Base-by-base conservation (phyloP, 2,329 filamentous ascomycete species). In the Parastagonospora avenae region DNA sequence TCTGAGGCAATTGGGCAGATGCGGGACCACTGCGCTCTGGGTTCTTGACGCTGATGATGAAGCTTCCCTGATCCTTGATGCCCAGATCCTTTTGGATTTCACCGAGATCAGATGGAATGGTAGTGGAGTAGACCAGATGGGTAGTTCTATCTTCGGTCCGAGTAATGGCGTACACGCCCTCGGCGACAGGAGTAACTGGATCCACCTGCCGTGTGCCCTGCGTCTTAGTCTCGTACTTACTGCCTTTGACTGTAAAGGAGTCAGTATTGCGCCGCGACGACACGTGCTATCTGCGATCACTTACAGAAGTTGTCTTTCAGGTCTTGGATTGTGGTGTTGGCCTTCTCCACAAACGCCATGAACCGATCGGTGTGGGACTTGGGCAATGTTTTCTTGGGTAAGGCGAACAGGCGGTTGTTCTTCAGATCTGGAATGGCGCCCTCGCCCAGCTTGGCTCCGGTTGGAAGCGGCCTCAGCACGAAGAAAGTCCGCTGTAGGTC, bases 311-410 rank as follows among this genome's bases (percentile, higher is more conserved):
- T 82, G 4, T 89, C 85, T 64, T 87, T 88, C n/a, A 96, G 77
- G 6, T 88, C 81, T 24, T 85, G 78, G 63, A 92, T 85, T 0
- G 83, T 84, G 0, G 80, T 78, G 5, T 84, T 81, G 0, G 84
- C 78, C 72, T 92, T 92, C 68, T 95, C 90, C 1, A 96, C 89
- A 70, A 96, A 95, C 1, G 84, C 84, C 80, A 94, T 88, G 75
- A 91, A 92, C 9, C 85, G 79, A 60, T 95, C 90, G 9, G 76
- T 71, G 47, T 83, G 82, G 15, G 82, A 87, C 46, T 82, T 82
- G 0, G 92, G 92, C 8, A 94, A 83, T 2, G 85, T 83, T 72
- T 96, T 96, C 76, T 96, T 96, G 0, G 92, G 92, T 14, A 97
- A 75, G 1, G 88, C 86, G 44, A 95, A 78, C 4, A 96, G 76